Conservation (phyloP, 805 yeast species). For the Wickerhamomyces alni region DNA sequence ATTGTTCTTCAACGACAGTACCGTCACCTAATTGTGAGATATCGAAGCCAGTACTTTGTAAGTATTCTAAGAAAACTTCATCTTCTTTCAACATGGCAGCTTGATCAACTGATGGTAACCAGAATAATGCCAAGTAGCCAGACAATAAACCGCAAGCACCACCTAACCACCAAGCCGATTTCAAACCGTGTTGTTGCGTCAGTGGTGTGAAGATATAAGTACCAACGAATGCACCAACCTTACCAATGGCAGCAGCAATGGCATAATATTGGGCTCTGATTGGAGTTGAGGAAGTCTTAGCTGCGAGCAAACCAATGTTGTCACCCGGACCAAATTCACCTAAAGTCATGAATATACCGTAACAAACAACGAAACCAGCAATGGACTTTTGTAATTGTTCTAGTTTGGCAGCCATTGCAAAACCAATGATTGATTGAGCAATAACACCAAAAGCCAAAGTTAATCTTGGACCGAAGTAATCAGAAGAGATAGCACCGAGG, state of each 20-base stretch:
- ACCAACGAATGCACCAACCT: conserved; percentile 90
- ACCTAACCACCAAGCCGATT: conserved; percentile 79
- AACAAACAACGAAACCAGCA: conserved; percentile 78
- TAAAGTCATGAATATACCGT: conserved; percentile 78
- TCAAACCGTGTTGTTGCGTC: conserved; percentile 57
- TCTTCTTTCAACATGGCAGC: conserved; percentile 79
- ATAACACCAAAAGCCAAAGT: conserved; percentile 66
- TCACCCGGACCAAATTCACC: conserved; percentile 97
- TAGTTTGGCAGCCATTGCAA: conserved; percentile 73
- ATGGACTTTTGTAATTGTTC: conserved; percentile 48
- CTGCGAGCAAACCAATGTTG: conserved; percentile 80
- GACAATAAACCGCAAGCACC: conserved; percentile 71
- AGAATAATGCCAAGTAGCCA: conserved; percentile 61
- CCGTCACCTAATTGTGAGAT: conserved; percentile 44
- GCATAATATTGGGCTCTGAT: conserved; percentile 90
- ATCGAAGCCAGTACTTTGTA: conserved; percentile 67
- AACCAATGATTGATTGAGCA: conserved; percentile 75
- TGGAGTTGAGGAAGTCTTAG: conserved; percentile 82
- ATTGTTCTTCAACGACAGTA: conserved; percentile 3
- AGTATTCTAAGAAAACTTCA: conserved; percentile 58
- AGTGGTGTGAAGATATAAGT: conserved; percentile 84
- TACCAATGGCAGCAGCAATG: conserved; percentile 87
- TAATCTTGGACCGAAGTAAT: conserved; percentile 85
- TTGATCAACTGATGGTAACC: conserved; percentile 78
- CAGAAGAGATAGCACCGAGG: conserved; percentile 80